Evolutionary conservation across 768 basidiomycete species (phyloP).

Genomic region (Lactifluus echinatus): DNA sequence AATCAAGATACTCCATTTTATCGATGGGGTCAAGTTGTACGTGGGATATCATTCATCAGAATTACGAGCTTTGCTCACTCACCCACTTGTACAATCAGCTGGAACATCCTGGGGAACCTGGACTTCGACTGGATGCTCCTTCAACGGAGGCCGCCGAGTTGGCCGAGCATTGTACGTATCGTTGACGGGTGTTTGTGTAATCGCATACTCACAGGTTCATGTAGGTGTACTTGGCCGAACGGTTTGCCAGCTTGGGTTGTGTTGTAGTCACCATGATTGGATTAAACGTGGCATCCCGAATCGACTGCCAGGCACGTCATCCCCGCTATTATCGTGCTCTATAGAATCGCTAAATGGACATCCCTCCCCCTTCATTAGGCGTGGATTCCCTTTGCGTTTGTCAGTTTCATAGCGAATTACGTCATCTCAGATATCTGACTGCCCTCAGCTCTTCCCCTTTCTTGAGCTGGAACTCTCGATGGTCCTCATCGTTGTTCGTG

Average conservation of each 20-base stretch:
- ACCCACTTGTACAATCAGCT: neutral
- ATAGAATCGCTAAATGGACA: neutral
- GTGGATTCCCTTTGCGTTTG: slow-evolving; percentile 2
- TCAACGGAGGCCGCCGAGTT: neutral
- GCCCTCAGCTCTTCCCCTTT: slow-evolving; percentile 1
- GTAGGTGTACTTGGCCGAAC: slow-evolving; percentile 5
- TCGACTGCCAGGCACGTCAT: slow-evolving; percentile 6
- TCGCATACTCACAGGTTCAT: neutral
- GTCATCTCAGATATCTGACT: neutral
- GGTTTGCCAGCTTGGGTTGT: slow-evolving; percentile 3
- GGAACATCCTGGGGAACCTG: slow-evolving; percentile 4
- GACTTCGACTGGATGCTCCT: slow-evolving; percentile 11
- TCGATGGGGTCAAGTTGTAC: slow-evolving; percentile 9
- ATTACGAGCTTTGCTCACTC: neutral
- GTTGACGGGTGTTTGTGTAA: neutral
- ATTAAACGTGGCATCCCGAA: neutral
- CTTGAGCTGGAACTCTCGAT: slow-evolving; percentile 4
- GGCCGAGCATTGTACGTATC: neutral
- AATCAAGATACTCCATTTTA: slow-evolving; percentile 4
- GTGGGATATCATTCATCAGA: neutral
- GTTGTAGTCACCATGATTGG: neutral
- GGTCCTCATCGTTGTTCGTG: slow-evolving; percentile 7
- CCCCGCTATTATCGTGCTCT: too few species aligned
- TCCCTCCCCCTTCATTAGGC: neutral
- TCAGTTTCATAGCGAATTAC: too few species aligned